These are phyloP conservation scores for Caryopteris hybrid DNA, from an alignment of 305 asterid genomes.

Conservation along the genomic window DNA sequence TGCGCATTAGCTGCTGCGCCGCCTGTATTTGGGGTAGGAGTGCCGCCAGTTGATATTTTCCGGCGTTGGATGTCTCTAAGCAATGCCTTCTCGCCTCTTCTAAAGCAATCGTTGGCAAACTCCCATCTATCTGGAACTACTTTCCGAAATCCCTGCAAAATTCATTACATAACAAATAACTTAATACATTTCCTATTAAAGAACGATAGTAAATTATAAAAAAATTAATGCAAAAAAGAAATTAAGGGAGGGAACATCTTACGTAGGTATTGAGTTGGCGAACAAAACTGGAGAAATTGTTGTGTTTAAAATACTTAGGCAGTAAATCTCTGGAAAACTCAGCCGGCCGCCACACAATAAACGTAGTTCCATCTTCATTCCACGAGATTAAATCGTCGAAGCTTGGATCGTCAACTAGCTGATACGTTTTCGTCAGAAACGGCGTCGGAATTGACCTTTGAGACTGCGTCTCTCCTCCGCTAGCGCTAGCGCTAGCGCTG, in stretches of 20 bases:
- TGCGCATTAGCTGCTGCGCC: slow-evolving; percentile 20
- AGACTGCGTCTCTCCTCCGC: slow-evolving; percentile 30
- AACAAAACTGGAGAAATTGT: slow-evolving; percentile 56
- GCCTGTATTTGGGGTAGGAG: slow-evolving; percentile 4
- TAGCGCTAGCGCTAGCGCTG: slow-evolving; percentile 19
- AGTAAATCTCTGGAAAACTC: slow-evolving; percentile 53
- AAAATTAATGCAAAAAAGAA: background rate
- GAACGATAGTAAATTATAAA: background rate
- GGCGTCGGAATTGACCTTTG: slow-evolving; percentile 50
- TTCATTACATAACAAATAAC: background rate
- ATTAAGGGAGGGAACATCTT: background rate
- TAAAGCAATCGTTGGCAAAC: slow-evolving; percentile 68
- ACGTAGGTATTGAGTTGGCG: slow-evolving; percentile 60
- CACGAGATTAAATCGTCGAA: slow-evolving; percentile 48
- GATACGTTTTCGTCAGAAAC: slow-evolving; percentile 50
- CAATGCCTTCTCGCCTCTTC: slow-evolving; percentile 51
- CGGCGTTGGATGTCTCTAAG: slow-evolving; percentile 77
- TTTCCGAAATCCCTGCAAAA: slow-evolving; percentile 75
- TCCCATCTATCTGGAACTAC: slow-evolving; percentile 92
- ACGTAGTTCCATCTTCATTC: slow-evolving; percentile 52
- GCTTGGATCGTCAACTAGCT: slow-evolving; percentile 45
- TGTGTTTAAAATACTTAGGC: slow-evolving; percentile 53
- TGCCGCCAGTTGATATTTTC: slow-evolving; percentile 39
- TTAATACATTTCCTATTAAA: background rate
- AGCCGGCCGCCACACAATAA: slow-evolving; percentile 57